These are phyloP conservation scores for Lanmaoa pseudosensibilis DNA, from an alignment of 768 basidiomycete genomes.

Conservation along the genomic window DNA sequence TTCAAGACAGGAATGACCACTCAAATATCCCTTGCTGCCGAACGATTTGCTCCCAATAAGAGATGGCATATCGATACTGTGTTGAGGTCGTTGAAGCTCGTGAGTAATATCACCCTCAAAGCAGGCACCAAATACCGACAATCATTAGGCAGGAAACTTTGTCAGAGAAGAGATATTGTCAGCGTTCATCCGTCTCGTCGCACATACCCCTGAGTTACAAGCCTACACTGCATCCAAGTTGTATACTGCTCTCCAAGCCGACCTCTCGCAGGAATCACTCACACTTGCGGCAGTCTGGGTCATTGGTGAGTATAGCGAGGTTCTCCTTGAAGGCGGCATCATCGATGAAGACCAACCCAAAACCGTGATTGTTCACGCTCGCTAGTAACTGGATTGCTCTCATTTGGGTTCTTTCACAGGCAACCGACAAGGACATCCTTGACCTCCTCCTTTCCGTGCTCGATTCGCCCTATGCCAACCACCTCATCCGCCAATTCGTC, in stretches of 20 bases:
- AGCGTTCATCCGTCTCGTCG: constrained; percentile 92
- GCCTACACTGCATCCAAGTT: constrained; percentile 92
- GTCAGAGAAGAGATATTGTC: constrained; percentile 96
- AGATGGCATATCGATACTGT: constrained; percentile 99
- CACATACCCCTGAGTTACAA: constrained; percentile 96
- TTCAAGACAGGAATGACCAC: constrained; percentile 99
- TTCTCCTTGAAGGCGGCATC: constrained; percentile 82
- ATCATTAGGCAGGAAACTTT: constrained; percentile 87
- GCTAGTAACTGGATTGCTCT: not conserved
- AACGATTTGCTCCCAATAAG: constrained; percentile 95
- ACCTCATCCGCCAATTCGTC: constrained; percentile 89
- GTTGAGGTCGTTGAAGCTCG: constrained; percentile 85
- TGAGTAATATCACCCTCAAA: constrained; percentile 39
- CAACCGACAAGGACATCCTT: constrained; percentile 78
- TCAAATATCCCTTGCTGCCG: constrained; percentile 93
- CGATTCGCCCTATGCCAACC: constrained; percentile 92
- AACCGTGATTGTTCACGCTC: constrained; percentile 45
- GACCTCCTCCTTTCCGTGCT: constrained; percentile 85
- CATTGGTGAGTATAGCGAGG: constrained; percentile 94
- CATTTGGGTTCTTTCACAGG: constrained; percentile 39
- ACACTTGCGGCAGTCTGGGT: constrained; percentile 94
- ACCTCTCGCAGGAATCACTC: constrained; percentile 95
- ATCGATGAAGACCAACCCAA: constrained; percentile 74
- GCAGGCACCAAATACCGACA: not conserved
- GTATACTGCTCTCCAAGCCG: constrained; percentile 80